These are phyloP conservation scores for Neocucurbitaria cava DNA, from an alignment of 2,329 filamentous ascomycete species.

Conservation along the genomic window DNA sequence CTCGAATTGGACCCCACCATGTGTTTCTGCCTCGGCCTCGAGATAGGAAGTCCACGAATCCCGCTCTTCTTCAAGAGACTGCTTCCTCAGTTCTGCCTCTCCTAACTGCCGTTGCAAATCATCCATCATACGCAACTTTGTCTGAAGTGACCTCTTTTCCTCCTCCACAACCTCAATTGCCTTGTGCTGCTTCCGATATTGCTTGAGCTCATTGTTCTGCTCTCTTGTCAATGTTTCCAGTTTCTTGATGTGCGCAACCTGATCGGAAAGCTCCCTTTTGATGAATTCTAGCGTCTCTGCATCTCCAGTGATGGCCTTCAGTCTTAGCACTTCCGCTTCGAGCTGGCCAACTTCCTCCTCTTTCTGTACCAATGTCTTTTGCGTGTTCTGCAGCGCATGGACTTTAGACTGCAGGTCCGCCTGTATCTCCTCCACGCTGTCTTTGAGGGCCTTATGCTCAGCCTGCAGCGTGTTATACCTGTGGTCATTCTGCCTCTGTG, in stretches of 20 bases:
- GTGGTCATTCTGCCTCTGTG: slow-evolving; percentile 69
- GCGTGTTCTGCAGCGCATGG: slow-evolving; percentile 63
- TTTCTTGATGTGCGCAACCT: slow-evolving; percentile 87
- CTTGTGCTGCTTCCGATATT: slow-evolving; percentile 80
- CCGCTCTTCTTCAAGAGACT: slow-evolving; percentile 87
- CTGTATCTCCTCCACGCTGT: slow-evolving; percentile 65
- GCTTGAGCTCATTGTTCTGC: slow-evolving; percentile 78
- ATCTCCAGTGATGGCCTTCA: slow-evolving; percentile 88
- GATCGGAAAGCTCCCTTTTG: slow-evolving; percentile 86
- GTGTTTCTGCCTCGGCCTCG: slow-evolving; percentile 68
- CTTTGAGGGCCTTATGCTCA: slow-evolving; percentile 65
- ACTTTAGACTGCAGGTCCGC: slow-evolving; percentile 65
- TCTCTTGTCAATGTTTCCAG: slow-evolving; percentile 83
- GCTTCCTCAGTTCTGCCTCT: slow-evolving; percentile 81
- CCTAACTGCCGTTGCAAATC: slow-evolving; percentile 76
- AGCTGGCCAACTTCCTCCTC: slow-evolving; percentile 75
- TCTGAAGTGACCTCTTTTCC: slow-evolving; percentile 84
- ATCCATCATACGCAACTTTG: slow-evolving; percentile 77
- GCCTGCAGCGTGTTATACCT: slow-evolving; percentile 67
- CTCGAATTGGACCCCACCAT: slow-evolving; percentile 75
- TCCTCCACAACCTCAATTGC: slow-evolving; percentile 95
- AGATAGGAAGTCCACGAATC: slow-evolving; percentile 87
- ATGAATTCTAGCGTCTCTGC: slow-evolving; percentile 85
- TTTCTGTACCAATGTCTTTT: slow-evolving; percentile 71
- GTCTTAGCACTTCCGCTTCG: slow-evolving; percentile 80